These are phyloP conservation scores for Emericellopsis cladophorae DNA, from an alignment of 2,329 filamentous ascomycete genomes.

Conservation along the genomic window DNA sequence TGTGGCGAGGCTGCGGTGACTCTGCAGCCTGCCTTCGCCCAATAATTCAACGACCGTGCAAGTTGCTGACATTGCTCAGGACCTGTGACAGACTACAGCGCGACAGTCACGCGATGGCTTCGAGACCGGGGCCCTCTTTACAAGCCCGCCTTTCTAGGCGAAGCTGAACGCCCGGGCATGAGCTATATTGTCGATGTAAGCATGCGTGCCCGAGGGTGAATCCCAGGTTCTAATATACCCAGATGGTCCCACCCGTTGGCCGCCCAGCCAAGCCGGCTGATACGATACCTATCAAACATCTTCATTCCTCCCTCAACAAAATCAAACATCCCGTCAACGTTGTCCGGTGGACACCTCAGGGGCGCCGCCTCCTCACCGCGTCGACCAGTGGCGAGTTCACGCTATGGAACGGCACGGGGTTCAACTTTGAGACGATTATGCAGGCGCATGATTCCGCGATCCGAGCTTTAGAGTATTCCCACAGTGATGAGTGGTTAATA, in stretches of 20 bases:
- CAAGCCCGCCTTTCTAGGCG: constrained; percentile 57
- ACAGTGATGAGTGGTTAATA: constrained; percentile 93
- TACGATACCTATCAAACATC: constrained; percentile 83
- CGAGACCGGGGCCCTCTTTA: constrained; percentile 60
- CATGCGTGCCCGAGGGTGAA: constrained; percentile 4
- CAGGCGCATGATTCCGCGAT: constrained; percentile 89
- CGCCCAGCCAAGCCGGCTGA: constrained; percentile 65
- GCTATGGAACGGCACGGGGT: constrained; percentile 95
- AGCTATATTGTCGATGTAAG: constrained; percentile 85
- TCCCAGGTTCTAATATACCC: constrained; percentile 7
- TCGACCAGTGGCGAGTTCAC: constrained; percentile 97
- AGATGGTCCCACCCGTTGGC: constrained; percentile 82
- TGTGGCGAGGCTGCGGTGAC: no score
- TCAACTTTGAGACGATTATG: constrained; percentile 99
- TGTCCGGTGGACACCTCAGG: constrained; percentile 95
- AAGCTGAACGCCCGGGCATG: constrained; percentile 70
- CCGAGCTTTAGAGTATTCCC: constrained; percentile 73
- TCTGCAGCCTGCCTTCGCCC: neutral
- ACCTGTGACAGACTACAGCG: constrained; percentile 85
- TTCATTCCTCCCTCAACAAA: constrained; percentile 97
- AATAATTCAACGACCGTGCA: neutral
- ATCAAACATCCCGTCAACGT: constrained; percentile 96
- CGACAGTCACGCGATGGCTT: constrained; percentile 86
- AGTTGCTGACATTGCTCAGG: constrained; percentile 33
- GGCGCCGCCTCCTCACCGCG: constrained; percentile 78